phyloP scores from a whole-genome alignment of 2,329 filamentous ascomycete species.

The Periconia digitata region DNA sequence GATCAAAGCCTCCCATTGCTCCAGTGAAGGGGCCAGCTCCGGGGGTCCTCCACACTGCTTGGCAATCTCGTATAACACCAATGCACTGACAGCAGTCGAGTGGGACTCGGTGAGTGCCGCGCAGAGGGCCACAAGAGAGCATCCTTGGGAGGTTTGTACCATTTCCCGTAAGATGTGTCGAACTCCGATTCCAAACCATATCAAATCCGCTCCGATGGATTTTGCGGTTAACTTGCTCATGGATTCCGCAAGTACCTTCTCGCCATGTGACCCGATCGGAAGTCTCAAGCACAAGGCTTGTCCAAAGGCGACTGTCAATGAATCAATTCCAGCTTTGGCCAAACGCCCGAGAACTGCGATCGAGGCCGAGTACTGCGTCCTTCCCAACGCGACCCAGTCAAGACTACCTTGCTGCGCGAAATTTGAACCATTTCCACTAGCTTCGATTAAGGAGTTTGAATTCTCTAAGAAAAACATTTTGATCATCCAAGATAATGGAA shows the following conservation, averaged over 20 bases:
- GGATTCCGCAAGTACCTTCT: conserved; percentile 9
- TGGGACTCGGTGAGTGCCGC: conserved; percentile 5
- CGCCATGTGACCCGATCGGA: conserved; percentile 10
- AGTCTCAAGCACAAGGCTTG: conserved; percentile 9
- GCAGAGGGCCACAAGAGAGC: conserved; percentile 9
- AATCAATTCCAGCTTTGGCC: conserved; percentile 11
- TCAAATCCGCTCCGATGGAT: conserved; percentile 5
- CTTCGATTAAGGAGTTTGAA: too few relatives aligned
- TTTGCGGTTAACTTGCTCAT: conserved; percentile 8
- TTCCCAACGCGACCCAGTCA: conserved; percentile 10
- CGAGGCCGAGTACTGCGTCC: conserved; percentile 5
- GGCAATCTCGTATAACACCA: conserved; percentile 8
- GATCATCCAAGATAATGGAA: too few relatives aligned
- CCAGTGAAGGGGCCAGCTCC: conserved; percentile 7
- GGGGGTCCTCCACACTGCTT: conserved; percentile 3
- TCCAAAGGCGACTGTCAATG: conserved; percentile 13
- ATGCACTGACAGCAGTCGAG: not conserved
- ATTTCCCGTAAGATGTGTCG: conserved; percentile 11
- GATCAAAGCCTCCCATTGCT: conserved; percentile 8
- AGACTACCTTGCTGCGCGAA: conserved; percentile 11
- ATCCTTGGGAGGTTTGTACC: conserved; percentile 13
- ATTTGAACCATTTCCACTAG: not conserved
- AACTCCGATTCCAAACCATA: conserved; percentile 15
- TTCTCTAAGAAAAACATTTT: too few relatives aligned
- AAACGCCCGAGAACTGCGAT: conserved; percentile 11